A percentile compares a stretch with the other conserved stretches of the same genome.
Conservation (phyloP, 345 rosid genomes). For the Lepidium sativum region DNA sequence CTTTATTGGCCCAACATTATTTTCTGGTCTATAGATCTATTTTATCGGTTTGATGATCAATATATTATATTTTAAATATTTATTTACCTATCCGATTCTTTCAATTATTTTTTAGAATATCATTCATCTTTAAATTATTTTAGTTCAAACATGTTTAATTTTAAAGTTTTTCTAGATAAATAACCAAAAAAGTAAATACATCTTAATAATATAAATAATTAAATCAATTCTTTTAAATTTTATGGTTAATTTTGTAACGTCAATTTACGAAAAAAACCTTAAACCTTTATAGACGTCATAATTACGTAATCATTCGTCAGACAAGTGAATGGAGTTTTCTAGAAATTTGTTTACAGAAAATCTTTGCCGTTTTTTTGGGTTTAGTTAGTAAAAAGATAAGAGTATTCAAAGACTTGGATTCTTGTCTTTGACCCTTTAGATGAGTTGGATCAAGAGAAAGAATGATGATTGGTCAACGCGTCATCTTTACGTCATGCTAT, state of each 20-base stretch:
- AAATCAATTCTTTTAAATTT: no score
- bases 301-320: conserved; percentile 10
- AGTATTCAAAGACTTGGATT: background rate
- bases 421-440: conserved; percentile 4
- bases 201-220: no score
- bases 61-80: no score
- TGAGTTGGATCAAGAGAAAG: background rate
- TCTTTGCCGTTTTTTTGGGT: background rate
- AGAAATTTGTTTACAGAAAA: background rate
- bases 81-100: no score
- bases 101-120: no score
- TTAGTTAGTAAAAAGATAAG: background rate
- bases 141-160: no score
- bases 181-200: no score
- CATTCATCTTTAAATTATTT: no score
- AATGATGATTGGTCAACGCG: background rate
- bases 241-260: background rate
- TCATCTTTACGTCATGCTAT: background rate
- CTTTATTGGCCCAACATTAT: no score
- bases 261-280: background rate
- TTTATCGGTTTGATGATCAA: no score
- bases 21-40: no score
- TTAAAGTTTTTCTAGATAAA: no score
- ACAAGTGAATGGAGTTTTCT: background rate
- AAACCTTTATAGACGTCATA: background rate